Conservation (phyloP, 2,329 filamentous ascomycete genomes). For the Pseudocercospora fijiensis region DNA sequence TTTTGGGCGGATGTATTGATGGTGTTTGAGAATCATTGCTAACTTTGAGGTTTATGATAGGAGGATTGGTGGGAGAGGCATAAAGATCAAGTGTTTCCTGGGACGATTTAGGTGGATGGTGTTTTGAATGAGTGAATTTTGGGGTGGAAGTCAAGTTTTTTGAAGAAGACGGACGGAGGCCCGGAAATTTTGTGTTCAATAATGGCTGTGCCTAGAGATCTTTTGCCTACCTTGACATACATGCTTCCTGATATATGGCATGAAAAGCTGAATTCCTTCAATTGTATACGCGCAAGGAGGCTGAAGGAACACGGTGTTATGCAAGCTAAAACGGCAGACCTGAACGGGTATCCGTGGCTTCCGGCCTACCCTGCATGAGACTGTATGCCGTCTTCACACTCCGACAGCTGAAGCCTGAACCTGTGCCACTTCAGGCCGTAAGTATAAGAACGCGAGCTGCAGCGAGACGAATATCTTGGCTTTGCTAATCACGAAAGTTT, state of each 20-base stretch:
- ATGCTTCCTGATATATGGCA: too few relatives aligned
- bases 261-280: not conserved
- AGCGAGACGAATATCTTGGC: too few relatives aligned
- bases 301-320: not conserved
- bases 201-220: too few relatives aligned
- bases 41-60: too few relatives aligned
- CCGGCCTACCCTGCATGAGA: not conserved
- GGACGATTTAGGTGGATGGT: slow-evolving; percentile 34
- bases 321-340: not conserved
- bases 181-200: too few relatives aligned
- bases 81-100: slow-evolving; percentile 27
- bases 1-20: too few relatives aligned
- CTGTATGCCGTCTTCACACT: not conserved
- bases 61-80: slow-evolving; percentile 46
- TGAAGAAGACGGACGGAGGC: not conserved
- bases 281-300: not conserved
- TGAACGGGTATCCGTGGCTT: not conserved
- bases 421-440: not conserved
- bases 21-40: too few relatives aligned
- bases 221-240: too few relatives aligned
- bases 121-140: not conserved
- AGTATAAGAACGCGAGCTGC: not conserved
- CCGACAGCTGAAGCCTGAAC: too few relatives aligned
- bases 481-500: too few relatives aligned
- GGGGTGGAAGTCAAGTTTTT: too few relatives aligned